These are phyloP conservation scores for Colletotrichum viniferum DNA, from an alignment of 2,329 filamentous ascomycete species.

Conservation along the genomic window DNA sequence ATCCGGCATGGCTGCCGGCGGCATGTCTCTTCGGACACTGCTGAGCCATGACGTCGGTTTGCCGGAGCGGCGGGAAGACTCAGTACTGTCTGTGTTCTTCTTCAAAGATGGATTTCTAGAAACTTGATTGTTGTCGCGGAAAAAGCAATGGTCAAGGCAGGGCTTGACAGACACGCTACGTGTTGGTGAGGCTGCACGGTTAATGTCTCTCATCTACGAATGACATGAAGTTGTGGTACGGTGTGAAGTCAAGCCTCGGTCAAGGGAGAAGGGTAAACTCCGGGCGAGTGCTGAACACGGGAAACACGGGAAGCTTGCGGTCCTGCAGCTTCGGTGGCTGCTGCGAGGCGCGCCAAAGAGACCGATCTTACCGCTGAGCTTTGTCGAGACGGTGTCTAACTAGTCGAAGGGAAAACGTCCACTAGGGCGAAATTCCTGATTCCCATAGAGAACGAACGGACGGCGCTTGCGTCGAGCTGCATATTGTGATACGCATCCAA, in stretches of 20 bases:
- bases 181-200: neutral
- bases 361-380: neutral
- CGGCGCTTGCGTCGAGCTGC: neutral
- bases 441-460: neutral
- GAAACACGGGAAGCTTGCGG: neutral
- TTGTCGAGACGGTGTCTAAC: neutral
- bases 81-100: neutral
- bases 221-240: neutral
- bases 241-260: conserved; percentile 1
- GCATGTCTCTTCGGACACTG: conserved; percentile 33
- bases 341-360: neutral
- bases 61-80: neutral
- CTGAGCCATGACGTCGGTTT: conserved; percentile 32
- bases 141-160: neutral
- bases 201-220: neutral
- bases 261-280: neutral
- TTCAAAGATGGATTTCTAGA: neutral
- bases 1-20: conserved; percentile 44
- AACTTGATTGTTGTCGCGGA: neutral
- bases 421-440: neutral
- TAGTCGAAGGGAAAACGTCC: neutral
- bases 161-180: neutral
- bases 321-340: neutral
- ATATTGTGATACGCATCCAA: neutral
- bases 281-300: neutral